Evolutionary conservation across 768 basidiomycete species (phyloP).

Genomic region (Cystobasidium onofrii): DNA sequence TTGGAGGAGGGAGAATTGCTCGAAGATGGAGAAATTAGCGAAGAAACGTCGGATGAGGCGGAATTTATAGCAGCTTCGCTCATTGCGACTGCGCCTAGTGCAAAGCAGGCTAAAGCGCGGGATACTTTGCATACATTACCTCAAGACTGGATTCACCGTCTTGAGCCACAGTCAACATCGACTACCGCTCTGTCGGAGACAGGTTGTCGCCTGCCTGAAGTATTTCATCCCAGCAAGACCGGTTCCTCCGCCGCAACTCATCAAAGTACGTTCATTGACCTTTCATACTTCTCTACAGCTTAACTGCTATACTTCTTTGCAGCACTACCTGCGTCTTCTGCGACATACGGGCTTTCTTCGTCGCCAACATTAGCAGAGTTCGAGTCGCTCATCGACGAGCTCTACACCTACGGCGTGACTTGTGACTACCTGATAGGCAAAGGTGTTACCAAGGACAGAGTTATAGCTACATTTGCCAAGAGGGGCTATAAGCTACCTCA

Average conservation of each 20-base stretch:
- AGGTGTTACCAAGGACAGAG: conserved; percentile 11
- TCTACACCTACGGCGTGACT: conserved; percentile 7
- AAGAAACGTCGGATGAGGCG: not conserved
- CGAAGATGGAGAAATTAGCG: not conserved
- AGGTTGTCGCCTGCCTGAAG: not conserved
- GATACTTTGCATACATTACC: not conserved
- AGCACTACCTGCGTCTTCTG: not conserved
- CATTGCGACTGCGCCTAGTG: not conserved
- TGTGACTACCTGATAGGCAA: conserved; percentile 12
- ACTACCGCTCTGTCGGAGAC: not conserved
- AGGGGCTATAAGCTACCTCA: not conserved
- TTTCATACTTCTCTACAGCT: not conserved
- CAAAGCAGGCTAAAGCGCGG: not conserved
- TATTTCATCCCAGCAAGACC: not conserved
- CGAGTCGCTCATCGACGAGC: not conserved
- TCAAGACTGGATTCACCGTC: not conserved
- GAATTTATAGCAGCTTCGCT: not conserved
- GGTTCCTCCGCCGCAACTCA: not conserved
- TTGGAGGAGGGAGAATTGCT: conserved; percentile 11
- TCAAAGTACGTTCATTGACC: not conserved
- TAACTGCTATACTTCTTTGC: not conserved
- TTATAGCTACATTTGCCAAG: not conserved
- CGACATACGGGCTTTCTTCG: not conserved
- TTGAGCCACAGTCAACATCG: not conserved
- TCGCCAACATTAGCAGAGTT: not conserved